Evolutionary conservation across 441 rosid species (phyloP), one percentile per base, ranked within the genome.

Genomic region (Rhodomyrtus psidioides): DNA sequence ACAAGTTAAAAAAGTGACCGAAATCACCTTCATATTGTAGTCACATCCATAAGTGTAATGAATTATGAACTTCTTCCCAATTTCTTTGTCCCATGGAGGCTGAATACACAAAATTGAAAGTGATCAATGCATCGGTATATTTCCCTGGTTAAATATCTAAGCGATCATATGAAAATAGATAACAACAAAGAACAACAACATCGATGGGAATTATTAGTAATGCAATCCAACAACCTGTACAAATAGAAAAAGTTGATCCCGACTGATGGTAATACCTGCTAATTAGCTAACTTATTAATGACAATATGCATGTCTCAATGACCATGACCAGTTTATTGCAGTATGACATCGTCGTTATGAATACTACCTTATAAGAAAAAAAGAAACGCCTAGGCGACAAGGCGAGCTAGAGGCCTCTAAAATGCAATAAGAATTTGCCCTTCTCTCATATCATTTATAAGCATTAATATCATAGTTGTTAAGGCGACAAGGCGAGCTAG

Each of bases 21-120:
- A 82, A 28, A 49, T 88, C 92, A 97, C 99, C 98, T 97, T 90
- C 99, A 95, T 85, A 86, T 93, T 93, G 85, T 88, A 96, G 91
- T 96, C 98, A 85, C 99, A 97, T 86, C 99, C 99, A 53, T 96
- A 97, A 42, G 97, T 97, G 89, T 93, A 97, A 89, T 96, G 99
- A 84, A 96, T 95, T 86, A 96, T 95, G 93, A 90, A 94, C 93
- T 95, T 96, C 85, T 92, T 88, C 75, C 96, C 95, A 55, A 96
- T 34, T 88, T 94, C 96, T 84, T 92, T 97, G 91, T 95, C 99
- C 99, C 98, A 96, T 65, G 99, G 99, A 82, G 99, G 99, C 99
- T 97, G 93, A 87, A 83, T 79, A 89, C 82, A 83, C 86, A 88
- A 91, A 34, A 87, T 90, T 86, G 82, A 53, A 86, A 56, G 58